A percentile compares a stretch with the other conserved stretches of the same genome.
phyloP scores from a whole-genome alignment of 257 asterid genomes.

The Solanum bukasovii region DNA sequence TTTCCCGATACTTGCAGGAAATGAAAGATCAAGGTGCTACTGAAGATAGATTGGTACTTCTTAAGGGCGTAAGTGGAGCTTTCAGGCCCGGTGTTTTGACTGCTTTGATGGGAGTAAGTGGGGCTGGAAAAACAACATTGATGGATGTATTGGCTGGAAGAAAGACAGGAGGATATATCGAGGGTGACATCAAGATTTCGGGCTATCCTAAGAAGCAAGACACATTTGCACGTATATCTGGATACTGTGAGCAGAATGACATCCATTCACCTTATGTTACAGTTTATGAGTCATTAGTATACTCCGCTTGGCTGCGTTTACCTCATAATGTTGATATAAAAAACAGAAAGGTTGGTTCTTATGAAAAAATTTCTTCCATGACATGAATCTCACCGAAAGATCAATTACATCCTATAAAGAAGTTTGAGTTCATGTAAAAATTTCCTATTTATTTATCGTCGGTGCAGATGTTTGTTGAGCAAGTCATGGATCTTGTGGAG shows the following conservation, averaged over 20 bases:
- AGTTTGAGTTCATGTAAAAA: background rate
- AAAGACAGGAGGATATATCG: slow-evolving; percentile 76
- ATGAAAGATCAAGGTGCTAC: slow-evolving; percentile 53
- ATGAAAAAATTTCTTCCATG: background rate
- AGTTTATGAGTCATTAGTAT: slow-evolving; percentile 55
- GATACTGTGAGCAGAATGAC: slow-evolving; percentile 78
- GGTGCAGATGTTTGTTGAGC: slow-evolving; percentile 59
- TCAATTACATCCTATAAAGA: background rate
- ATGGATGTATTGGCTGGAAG: slow-evolving; percentile 80
- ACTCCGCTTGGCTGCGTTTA: slow-evolving; percentile 68
- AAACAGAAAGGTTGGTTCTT: slow-evolving; percentile 28
- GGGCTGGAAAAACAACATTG: slow-evolving; percentile 78
- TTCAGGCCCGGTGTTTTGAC: slow-evolving; percentile 82
- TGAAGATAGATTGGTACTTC: slow-evolving; percentile 40
- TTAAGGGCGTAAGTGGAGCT: slow-evolving; percentile 67
- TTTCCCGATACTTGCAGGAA: slow-evolving; percentile 28
- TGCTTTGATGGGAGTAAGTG: slow-evolving; percentile 83
- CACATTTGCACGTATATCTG: slow-evolving; percentile 65
- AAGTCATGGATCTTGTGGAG: slow-evolving; percentile 75
- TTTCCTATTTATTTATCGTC: background rate
- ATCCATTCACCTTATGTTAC: slow-evolving; percentile 78
- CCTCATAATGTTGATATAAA: slow-evolving; percentile 38
- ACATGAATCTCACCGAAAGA: background rate
- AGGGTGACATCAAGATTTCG: slow-evolving; percentile 50
- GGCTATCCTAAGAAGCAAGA: slow-evolving; percentile 67